Base-by-base conservation (phyloP, 192 early-diverging fungal species). In the Coemansia sp. region DNA sequence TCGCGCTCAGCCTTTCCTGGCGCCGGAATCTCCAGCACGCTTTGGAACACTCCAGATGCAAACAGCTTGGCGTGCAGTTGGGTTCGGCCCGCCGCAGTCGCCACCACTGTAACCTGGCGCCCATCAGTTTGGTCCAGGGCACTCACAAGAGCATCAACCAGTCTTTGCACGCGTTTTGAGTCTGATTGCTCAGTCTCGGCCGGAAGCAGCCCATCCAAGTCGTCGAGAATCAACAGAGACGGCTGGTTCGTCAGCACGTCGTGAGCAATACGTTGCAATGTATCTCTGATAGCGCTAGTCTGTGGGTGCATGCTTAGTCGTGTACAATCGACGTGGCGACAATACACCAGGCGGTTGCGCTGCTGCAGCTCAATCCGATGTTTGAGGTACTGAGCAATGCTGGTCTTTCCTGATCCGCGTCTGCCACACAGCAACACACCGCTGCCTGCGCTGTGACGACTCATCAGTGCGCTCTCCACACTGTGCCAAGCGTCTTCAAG, bases 381-480 rank as follows among this genome's bases (percentile, higher is more conserved):
- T 15, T 54, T 43, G 27, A 92, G 54, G 9, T 82, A 70, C n/a
- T 82, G 70, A 14, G 82, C 81, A 15, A 91, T 78, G 39, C 83
- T 85, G 14, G 90, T 86, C 54, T 92, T 92, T n/a, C 91, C 91
- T 3, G 89, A 84, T 32, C 91, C 91, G 64, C 87, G 90, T 8
- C 87, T 74, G 9, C 91, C 91, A 49, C 87, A 86, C 10, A 91
- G 47, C 21, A 92, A 67, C 21, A 90, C 66, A n/a, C 91, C 89
- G 43, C 65, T 45, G 15, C 14, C 17, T 12, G 22, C 65, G 2
- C 35, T 37, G 38, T 62, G 52, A 27, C 45, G 35, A 4, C 51
- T 68, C 41, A 60, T 58, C 67, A 79, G 25, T 0, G 71, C 64
- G 24, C 67, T 56, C 14, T 70, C 66, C 23, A 79, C 58, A 51